Base-by-base conservation (phyloP, 306 rosid genomes). In the Mucuna pruriens region DNA sequence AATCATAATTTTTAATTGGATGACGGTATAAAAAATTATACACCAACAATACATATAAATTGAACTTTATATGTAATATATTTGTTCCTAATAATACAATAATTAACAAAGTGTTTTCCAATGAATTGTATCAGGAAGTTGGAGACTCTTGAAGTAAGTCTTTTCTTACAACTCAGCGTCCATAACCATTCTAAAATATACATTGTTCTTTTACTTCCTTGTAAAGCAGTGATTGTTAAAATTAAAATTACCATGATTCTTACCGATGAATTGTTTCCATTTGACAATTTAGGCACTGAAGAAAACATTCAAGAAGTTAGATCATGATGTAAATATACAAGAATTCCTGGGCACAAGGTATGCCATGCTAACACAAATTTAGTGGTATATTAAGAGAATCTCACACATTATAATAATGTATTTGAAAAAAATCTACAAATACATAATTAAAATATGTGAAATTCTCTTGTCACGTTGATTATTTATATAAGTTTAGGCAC, bases 101-200 rank as follows among this genome's bases (percentile, higher is more conserved):
- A 74, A 45, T 38, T 82, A 57, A 82, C 74, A 77, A 31, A 84
- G 29, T 39, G 29, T 13, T 79, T 80, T 83, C 81, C 67, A 60
- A 45, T 83, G 52, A 20, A 75, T 87, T 84, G 80, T 48, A 78
- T 86, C 94, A 94, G 98, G 98, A 91, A 94, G 82, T 80, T 91
- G 91, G 98, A 94, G 81, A 86, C 91, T 86, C 95, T 91, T 75
- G 95, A 91, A 86, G 98, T 94, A 80, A 85, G 97, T 86, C 58
- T 9, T 60, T 44, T 71, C 78, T 76, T 52, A 54, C 71, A 82
- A 73, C 78, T 64, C 78, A 49, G 11, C 55, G 73, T 57, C 52
- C 45, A 20, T 61, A 52, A 61, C 45, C 73, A n/a, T 38, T n/a
- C 10, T 6, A 52, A 29, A 36, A 67, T 63, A 33, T 40, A 26